Conservation (phyloP, 345 rosid genomes). For the Eucalyptus polyanthemos region DNA sequence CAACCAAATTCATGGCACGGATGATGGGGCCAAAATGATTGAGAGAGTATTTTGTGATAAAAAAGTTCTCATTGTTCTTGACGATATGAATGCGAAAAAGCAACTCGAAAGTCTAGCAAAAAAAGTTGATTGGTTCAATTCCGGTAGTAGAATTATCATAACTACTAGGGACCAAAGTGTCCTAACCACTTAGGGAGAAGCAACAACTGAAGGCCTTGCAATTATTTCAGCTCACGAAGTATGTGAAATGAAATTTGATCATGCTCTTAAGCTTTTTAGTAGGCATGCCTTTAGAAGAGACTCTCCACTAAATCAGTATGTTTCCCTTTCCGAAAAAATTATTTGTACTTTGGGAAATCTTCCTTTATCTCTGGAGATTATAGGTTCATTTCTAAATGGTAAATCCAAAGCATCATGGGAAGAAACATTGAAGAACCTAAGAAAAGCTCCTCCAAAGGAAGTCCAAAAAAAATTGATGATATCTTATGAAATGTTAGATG, state of each 20-base stretch:
- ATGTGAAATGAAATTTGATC: fast-evolving
- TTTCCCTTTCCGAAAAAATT: fast-evolving
- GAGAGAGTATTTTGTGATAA: fast-evolving
- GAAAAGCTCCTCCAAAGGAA: fast-evolving
- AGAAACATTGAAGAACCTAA: fast-evolving
- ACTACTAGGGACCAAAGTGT: neutral
- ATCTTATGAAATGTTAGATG: fast-evolving
- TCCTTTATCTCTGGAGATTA: fast-evolving
- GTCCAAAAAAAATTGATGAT: no score
- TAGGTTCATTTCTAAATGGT: fast-evolving
- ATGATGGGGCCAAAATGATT: fast-evolving
- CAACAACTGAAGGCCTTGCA: fast-evolving
- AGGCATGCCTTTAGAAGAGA: neutral
- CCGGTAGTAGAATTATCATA: neutral
- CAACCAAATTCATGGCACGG: fast-evolving
- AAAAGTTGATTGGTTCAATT: neutral
- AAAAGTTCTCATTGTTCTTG: neutral
- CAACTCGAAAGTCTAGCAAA: neutral
- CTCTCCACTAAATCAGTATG: fast-evolving
- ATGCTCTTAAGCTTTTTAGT: neutral
- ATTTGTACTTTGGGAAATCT: fast-evolving
- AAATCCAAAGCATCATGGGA: fast-evolving
- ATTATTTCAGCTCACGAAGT: fast-evolving
- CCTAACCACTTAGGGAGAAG: fast-evolving
- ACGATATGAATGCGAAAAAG: fast-evolving